Percentiles rank a stretch among this genome's conserved stretches.
phyloP scores from a whole-genome alignment of 1,284 basidiomycete genomes.

The Trichosporon sp. region DNA sequence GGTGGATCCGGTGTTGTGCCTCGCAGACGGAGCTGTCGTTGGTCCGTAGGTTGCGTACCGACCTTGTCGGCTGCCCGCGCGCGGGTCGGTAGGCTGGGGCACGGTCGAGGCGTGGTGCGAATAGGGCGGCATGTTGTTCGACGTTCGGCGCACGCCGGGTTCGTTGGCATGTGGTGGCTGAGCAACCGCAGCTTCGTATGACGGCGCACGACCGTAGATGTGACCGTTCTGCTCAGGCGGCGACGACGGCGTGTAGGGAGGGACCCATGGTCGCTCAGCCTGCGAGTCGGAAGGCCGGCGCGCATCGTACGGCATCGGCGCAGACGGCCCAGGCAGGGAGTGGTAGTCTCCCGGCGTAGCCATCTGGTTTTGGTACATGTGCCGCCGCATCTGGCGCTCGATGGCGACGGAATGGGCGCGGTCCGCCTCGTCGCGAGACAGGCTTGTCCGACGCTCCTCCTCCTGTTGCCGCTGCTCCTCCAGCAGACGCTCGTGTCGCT shows the following conservation, averaged over 20 bases:
- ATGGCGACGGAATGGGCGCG: background rate
- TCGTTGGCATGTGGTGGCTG: background rate
- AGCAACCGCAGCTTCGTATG: background rate
- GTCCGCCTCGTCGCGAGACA: background rate
- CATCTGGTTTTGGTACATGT: background rate
- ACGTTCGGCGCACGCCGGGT: background rate
- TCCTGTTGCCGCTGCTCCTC: constrained; percentile 15
- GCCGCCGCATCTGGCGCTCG: background rate
- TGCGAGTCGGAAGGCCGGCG: background rate
- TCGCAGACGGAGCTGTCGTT: background rate
- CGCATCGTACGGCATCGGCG: background rate
- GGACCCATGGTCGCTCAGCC: background rate
- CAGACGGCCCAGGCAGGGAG: background rate
- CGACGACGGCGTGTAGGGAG: background rate
- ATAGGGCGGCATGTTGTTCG: background rate
- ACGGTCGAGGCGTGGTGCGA: background rate
- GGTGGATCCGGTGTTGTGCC: background rate
- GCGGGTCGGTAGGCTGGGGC: background rate
- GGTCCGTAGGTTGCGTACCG: constrained; percentile 6
- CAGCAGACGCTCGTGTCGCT: constrained; percentile 23
- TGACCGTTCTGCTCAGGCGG: background rate
- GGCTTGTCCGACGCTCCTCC: background rate
- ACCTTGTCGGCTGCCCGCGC: background rate
- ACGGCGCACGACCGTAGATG: background rate
- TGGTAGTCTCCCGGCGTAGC: background rate